Evolutionary conservation across 169 alveolate genomes (phyloP).

Genomic region (Cystoisospora suis): DNA sequence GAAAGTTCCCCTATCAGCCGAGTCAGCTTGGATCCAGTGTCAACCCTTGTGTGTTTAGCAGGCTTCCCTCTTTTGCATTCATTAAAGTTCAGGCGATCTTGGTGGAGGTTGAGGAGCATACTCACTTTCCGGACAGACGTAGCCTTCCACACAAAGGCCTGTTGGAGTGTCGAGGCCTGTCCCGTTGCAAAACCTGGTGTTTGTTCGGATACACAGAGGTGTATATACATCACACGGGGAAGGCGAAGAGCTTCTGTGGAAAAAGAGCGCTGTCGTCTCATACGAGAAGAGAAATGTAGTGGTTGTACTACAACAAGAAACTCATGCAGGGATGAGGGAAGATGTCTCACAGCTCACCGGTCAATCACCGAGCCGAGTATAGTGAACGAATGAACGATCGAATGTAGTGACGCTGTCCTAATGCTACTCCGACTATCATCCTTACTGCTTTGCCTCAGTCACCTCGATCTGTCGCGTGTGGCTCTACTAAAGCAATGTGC

Average conservation of each 20-base stretch:
- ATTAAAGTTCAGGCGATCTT: neutral
- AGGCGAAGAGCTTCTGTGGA: neutral
- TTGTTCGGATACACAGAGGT: too few relatives aligned
- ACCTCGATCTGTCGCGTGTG: too few relatives aligned
- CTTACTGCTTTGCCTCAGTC: too few relatives aligned
- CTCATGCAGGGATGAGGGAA: neutral
- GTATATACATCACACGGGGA: neutral
- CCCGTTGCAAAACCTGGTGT: constrained; percentile 71
- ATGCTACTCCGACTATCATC: too few relatives aligned
- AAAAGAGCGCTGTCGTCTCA: neutral
- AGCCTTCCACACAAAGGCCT: constrained; percentile 68
- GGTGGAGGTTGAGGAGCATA: neutral
- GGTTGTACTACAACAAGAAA: neutral
- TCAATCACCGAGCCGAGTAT: too few relatives aligned
- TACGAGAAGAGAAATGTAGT: neutral
- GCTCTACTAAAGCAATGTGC: too few relatives aligned
- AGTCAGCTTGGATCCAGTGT: neutral
- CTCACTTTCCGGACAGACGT: constrained; percentile 64
- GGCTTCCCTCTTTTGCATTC: too few relatives aligned
- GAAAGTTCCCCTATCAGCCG: neutral
- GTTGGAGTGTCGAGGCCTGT: constrained; percentile 67
- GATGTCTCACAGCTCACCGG: neutral
- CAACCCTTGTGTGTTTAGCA: too few relatives aligned
- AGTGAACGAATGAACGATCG: too few relatives aligned
- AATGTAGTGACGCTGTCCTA: too few relatives aligned